Base-by-base conservation (phyloP, 2,329 filamentous ascomycete species). In the Corniculantispora saksenae region DNA sequence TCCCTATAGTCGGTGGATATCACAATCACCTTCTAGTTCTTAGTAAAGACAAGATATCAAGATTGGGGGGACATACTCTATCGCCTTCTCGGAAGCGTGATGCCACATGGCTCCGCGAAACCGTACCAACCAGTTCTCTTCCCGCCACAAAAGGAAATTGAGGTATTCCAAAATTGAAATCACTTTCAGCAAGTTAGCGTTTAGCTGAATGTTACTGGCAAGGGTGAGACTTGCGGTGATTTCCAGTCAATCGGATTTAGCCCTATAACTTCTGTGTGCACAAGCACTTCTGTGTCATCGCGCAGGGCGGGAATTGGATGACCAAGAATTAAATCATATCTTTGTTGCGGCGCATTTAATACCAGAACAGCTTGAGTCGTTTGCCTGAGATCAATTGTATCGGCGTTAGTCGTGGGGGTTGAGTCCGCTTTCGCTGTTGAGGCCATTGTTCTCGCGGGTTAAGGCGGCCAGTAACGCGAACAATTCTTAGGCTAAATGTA, bases 221-320 rank as follows among this genome's bases (percentile, higher is more conserved):
- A 10, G 12, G 13, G 13, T 23, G 5, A 15, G 13, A 81, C 86
- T 70, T 78, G 91, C 89, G 89, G 87, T 66, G 87, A 84, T 78
- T 91, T 91, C 87, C 87, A 91, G 73, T 92, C 91, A 63, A 93
- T 90, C 0, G 91, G 91, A 70, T 93, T 93, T 45, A 93, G 77
- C 0, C 91, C 90, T 69, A 92, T 88, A 15, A 85, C 85, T 45
- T 83, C 78, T 1, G 87, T 84, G 72, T 84, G 84, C n/a, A 92
- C 83, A 6, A 92, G 77, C 6, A 91, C 76, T 70, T 92, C 87
- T 51, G 70, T 67, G 7, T 70, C 70, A 9, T 77, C 74, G 15
- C 67, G 66, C 21, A 71, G 66, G 10, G 67, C 54, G 0, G 86
- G 86, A 7, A 87, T 74, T 2, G 76, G 72, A 70, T 86, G 79